Base-by-base conservation (phyloP, 2,329 filamentous ascomycete species). In the Nothophoma quercina region DNA sequence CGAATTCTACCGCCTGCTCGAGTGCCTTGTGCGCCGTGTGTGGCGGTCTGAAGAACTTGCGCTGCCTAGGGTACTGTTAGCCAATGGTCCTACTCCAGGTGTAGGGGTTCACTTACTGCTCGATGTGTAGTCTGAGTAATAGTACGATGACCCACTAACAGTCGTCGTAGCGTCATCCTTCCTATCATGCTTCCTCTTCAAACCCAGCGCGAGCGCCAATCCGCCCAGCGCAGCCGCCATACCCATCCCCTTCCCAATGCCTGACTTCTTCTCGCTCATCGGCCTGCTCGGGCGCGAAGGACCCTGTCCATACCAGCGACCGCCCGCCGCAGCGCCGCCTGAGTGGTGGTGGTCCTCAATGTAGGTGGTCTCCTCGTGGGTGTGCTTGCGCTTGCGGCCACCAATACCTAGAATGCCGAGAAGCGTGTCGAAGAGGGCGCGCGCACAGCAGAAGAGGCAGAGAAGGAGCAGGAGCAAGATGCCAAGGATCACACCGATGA, bases 401-500 rank as follows among this genome's bases (percentile, higher is more conserved):
- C 85, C 81, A 33, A 85, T 68, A 25, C 87, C 87, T 59, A 90
- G 84, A 61, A 89, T 71, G 40, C 82, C 83, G 41, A 85, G 71
- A 32, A 86, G 64, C 25, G 78, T 81, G 58, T 84, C 80, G 81
- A 85, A 88, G 34, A 87, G 76, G 3, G 69, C 70, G 44, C 69
- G 67, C 33, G 78, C 69, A 63, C 78, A 86, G 78, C 88, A 90
- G 81, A 86, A 92, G 77, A 90, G 86, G 79, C 88, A 91, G 66
- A 92, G 76, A 7, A 90, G 81, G 4, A 88, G 77, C 18, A 93
- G 82, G 2, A 93, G 78, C 32, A 82, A 74, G 28, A 91, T 79
- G 56, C 88, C 89, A 12, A 83, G 82, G 40, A 93, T 79, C 9
- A 85, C 83, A 57, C 89, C 89, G 49, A 93, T 87, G 60, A 93